Evolutionary conservation across 805 yeast genomes (phyloP), one percentile per base, ranked within the genome.

Genomic region (Maudiozyma serrabonitensis): DNA sequence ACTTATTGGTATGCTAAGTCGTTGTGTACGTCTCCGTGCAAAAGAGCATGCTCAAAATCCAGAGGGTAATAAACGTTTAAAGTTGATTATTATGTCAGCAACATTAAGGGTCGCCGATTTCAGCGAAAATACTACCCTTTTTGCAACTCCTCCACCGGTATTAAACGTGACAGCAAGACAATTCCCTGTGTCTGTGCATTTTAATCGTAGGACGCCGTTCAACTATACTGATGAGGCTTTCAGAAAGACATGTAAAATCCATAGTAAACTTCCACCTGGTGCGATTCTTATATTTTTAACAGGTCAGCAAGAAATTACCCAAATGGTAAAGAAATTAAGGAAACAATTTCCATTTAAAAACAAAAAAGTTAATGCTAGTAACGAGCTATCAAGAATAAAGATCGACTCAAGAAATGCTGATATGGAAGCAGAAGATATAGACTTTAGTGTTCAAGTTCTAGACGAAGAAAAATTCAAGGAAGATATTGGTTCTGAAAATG

Each of bases 71-170:
- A 79, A 75, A 53, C 89, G 84, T 12, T 72, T 93, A 52, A 93
- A 91, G 64, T 68, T 93, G 51, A 78, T 93, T 26, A 83, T 93
- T 58, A 93, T 93, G 99, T 90, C 98, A 42, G 99, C 99, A 16
- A 93, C 99, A 0, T 74, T 93, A 51, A 75, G 98, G 58, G 98
- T 93, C 0, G 70, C 91, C 15, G 99, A 93, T 65, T 93, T 93
- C 62, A 80, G 96, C 47, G 95, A 89, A 59, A 93, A 93, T 64
- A 63, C 67, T 15, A 68, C 74, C 1, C 70, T 95, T 32, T 93
- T 95, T 60, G 66, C 73, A 16, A 58, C 61, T 0, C 81, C 86
- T 0, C 99, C 99, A 1, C 99, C 99, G 2, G 79, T 95, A 35
- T 69, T 95, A 37, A 84, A 84, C 56, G 89, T 93, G 13, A 91